Percentiles rank a stretch among this genome's conserved stretches.
These are phyloP conservation scores for Filosporella fistucella DNA, from an alignment of 495 filamentous ascomycete species.

Conservation along the genomic window DNA sequence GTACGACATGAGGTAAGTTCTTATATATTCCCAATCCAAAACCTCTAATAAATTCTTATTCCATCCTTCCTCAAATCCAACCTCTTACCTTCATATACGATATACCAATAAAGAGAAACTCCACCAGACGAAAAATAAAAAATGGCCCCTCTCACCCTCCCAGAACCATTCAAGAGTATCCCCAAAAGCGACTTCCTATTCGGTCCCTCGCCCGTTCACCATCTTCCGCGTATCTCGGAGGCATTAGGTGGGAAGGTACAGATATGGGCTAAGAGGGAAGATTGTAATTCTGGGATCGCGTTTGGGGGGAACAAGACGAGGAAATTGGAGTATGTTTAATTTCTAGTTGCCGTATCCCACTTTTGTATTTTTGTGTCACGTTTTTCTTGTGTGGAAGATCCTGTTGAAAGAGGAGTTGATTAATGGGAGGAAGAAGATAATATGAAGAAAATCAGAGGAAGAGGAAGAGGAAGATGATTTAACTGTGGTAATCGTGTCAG, in stretches of 20 bases:
- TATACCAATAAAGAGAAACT: background rate
- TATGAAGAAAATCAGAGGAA: too few relatives aligned
- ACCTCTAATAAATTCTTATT: too few relatives aligned
- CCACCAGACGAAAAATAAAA: background rate
- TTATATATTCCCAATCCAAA: too few relatives aligned
- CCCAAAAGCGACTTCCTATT: constrained; percentile 49
- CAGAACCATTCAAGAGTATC: constrained; percentile 54
- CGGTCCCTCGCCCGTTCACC: constrained; percentile 55
- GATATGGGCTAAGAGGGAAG: constrained; percentile 61
- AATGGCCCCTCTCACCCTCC: constrained; percentile 36
- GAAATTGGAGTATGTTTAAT: constrained; percentile 56
- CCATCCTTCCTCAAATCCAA: too few relatives aligned
- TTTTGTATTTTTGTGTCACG: background rate
- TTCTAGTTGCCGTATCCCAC: background rate
- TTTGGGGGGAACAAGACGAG: constrained; percentile 64
- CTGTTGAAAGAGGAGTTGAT: background rate
- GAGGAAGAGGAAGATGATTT: too few relatives aligned
- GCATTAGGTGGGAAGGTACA: constrained; percentile 47
- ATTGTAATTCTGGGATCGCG: constrained; percentile 56
- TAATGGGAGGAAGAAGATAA: too few relatives aligned
- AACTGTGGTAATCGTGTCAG: too few relatives aligned
- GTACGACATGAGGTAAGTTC: too few relatives aligned
- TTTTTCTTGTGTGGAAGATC: background rate
- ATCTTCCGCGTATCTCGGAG: constrained; percentile 51
- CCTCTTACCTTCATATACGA: too few relatives aligned